These are phyloP conservation scores for Fusarium nodosum DNA, from an alignment of 2,329 filamentous ascomycete species.

Conservation along the genomic window DNA sequence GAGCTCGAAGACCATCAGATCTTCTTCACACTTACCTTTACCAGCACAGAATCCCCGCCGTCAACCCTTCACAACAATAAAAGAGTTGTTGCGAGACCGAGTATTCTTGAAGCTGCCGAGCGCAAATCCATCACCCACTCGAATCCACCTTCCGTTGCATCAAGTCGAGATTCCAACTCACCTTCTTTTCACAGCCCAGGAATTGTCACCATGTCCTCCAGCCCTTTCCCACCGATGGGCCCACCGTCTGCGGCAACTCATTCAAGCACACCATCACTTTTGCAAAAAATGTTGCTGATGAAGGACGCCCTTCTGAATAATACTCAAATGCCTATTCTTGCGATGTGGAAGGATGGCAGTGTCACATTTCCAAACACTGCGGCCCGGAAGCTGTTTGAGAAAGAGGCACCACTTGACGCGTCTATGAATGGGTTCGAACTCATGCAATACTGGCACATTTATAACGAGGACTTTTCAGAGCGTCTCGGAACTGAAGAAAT, in stretches of 20 bases:
- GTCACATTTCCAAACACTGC: constrained; percentile 81
- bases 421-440: constrained; percentile 67
- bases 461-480: constrained; percentile 74
- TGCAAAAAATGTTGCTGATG: constrained; percentile 80
- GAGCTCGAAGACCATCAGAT: constrained; percentile 74
- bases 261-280: constrained; percentile 72
- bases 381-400: constrained; percentile 65
- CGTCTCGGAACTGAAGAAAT: constrained; percentile 71
- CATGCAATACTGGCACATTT: constrained; percentile 71
- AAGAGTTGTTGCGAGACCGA: constrained; percentile 57
- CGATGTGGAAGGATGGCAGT: constrained; percentile 85
- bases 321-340: constrained; percentile 79
- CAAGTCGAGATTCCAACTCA: constrained; percentile 63
- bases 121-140: constrained; percentile 60
- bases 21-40: constrained; percentile 83
- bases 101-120: constrained; percentile 62
- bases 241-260: constrained; percentile 69
- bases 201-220: constrained; percentile 65
- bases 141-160: constrained; percentile 62
- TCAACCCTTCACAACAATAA: constrained; percentile 53
- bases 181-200: constrained; percentile 66
- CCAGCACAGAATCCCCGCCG: constrained; percentile 64
- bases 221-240: constrained; percentile 75
- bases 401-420: constrained; percentile 57
- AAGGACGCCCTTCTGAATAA: constrained; percentile 84